phyloP scores from a whole-genome alignment of 257 asterid genomes.

The Cordia subcordata region DNA sequence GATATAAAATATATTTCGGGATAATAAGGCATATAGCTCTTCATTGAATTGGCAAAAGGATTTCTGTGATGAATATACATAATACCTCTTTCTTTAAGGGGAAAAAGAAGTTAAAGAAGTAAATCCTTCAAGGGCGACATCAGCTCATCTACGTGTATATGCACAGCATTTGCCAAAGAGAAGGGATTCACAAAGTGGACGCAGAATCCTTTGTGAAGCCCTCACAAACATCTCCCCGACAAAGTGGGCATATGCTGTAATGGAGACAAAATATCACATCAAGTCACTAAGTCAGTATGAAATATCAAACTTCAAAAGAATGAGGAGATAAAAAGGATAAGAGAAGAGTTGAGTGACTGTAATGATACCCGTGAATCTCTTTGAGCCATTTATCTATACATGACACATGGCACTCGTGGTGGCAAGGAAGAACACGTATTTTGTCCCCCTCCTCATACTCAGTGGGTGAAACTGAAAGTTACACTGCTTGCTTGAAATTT shows the following conservation, averaged over 20 bases:
- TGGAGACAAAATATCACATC: neutral
- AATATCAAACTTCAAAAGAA: neutral
- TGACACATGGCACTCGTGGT: conserved; percentile 71
- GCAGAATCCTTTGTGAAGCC: conserved; percentile 40
- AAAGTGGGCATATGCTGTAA: conserved; percentile 85
- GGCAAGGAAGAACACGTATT: conserved; percentile 80
- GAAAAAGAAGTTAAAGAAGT: no score
- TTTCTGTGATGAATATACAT: no score
- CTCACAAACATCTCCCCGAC: conserved; percentile 80
- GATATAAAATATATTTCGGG: no score
- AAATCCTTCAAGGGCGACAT: neutral
- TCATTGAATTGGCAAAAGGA: no score
- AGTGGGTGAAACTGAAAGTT: neutral
- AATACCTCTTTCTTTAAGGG: no score
- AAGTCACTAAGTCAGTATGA: conserved; percentile 1
- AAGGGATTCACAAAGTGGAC: conserved; percentile 25
- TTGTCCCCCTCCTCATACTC: conserved; percentile 75
- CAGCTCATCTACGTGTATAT: conserved; percentile 16
- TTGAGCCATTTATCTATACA: conserved; percentile 96
- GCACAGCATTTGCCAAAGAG: conserved; percentile 10
- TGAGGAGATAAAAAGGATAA: conserved; percentile 2
- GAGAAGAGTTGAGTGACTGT: neutral
- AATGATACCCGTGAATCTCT: conserved; percentile 77
- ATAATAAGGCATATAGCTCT: no score
- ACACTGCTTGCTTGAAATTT: neutral